Base-by-base conservation (phyloP, 2,329 filamentous ascomycete species). In the Fusarium sterilihyphosum region DNA sequence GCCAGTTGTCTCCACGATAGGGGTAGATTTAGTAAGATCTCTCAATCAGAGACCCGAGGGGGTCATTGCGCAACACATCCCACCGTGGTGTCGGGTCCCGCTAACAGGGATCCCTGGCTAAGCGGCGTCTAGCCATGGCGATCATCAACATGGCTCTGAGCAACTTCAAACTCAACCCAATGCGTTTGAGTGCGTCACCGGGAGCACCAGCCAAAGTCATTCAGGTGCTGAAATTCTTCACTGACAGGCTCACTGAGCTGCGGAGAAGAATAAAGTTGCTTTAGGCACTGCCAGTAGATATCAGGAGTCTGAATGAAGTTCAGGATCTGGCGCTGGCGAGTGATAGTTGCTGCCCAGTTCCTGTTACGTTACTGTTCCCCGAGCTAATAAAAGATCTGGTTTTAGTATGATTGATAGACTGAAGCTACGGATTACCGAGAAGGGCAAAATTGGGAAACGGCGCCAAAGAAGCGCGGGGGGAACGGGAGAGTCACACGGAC, bases 51-150 rank as follows among this genome's bases (percentile, higher is more conserved):
- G 52, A 43, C 61, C 20, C 10, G 9, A 35, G 53, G 52, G 47
- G 73, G 69, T 67, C 76, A 76, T 59, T 75, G 77, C 77, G 46
- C 67, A 56, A 53, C 40, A 35, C 57, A 59, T 65, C 52, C 71
- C 75, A 66, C 76, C 76, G 53, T 56, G 52, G 70, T 63, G 68
- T 74, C 76, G 76, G 76, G 76, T 70, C 61, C 50, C 50, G 57
- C 47, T 63, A 52, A 67, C 73, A 70, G 54, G 67, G 64, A 38
- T 13, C 50, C 67, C 64, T 38, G 13, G 68, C 47, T 46, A 18
- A 31, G 46, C 24, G 29, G 54, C 47, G 43, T 50, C 56, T 53
- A 64, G 38, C 59, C 35, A 68, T 66, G 75, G 47, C 68, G 70
- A 74, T 77, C 75, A 68, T 59, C 50, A 60, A 61, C 46, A 50